Base-by-base conservation (phyloP, 1,139 yeast species). In the Pichia sp. region DNA sequence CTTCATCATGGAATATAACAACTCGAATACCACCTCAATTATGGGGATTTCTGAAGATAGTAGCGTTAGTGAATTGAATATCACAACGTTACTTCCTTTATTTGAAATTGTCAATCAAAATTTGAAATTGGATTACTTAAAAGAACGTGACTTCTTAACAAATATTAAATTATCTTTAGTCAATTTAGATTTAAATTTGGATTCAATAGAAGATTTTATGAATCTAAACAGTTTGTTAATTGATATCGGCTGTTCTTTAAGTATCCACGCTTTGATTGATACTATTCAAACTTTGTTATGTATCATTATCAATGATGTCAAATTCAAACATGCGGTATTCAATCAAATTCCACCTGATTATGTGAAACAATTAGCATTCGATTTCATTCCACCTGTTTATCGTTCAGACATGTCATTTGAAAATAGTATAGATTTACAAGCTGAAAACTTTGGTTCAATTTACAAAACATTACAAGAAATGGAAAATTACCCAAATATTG, bases 81-180 rank as follows among this genome's bases (percentile, higher is more conserved):
- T 41, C 11, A 27, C 44, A 7, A 47, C 55, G 1, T 28, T 53
- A 4, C 28, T 38, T 46, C 57, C 54, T 42, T 36, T 47, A 7
- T 68, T 70, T 65, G 75, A 71, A 48, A 34, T 70, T 2, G 55
- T 70, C 32, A 73, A 71, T 51, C 75, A 71, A 34, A 62, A 61
- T 40, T 48, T 69, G 54, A 46, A 67, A 34, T 44, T 68, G 8
- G 60, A 68, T 43, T 61, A 62, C 21, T 18, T 53, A 1, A 54
- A 62, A 11, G 69, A 69, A 45, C 55, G 59, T 9, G 58, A 58
- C 21, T 53, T 68, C 18, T 48, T 64, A 12, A 60, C 62, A 8
- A 52, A 63, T n/a, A 39, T 69, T 12, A 63, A 65, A 35, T 52
- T 62, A n/a, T 59, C 60, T 18, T 50, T 64, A 37, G 34, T 43